Conservation (phyloP, 129 eudicot genomes). For the Escallonia rubra region DNA sequence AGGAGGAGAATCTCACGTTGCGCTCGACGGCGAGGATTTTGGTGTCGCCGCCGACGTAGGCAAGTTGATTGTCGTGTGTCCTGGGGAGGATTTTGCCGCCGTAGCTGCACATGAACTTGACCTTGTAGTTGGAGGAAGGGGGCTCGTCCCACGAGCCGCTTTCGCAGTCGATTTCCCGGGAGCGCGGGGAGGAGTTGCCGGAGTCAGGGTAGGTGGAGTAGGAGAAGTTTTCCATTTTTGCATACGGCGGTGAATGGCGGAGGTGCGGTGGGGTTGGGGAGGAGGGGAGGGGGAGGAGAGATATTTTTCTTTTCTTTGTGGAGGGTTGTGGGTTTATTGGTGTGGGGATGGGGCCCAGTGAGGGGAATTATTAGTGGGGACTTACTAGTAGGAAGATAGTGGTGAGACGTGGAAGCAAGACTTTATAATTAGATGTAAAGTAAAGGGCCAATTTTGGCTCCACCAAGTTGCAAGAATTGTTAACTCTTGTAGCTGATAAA, state of each 20-base stretch:
- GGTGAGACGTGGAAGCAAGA: conserved; percentile 23
- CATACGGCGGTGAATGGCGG: not conserved
- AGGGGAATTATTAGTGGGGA: conserved; percentile 7
- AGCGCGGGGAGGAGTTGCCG: conserved; percentile 47
- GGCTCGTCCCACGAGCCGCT: conserved; percentile 35
- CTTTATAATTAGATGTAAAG: too few species aligned
- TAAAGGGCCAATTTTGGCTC: too few species aligned
- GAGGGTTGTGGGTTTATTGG: not conserved
- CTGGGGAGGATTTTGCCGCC: conserved; percentile 61
- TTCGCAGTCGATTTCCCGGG: conserved; percentile 43
- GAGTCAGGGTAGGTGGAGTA: conserved; percentile 39
- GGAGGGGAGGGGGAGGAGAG: not conserved
- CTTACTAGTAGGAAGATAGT: conserved; percentile 9
- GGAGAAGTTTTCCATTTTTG: conserved; percentile 27
- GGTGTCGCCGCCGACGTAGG: conserved; percentile 60
- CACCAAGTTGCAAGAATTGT: too few species aligned
- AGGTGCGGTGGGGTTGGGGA: not conserved
- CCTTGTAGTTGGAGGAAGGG: conserved; percentile 30
- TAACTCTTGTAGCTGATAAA: too few species aligned
- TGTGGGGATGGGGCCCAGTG: conserved; percentile 7
- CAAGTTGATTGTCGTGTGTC: conserved; percentile 46
- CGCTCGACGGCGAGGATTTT: conserved; percentile 59
- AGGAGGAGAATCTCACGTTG: conserved; percentile 19
- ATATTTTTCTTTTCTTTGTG: not conserved
- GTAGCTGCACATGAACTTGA: conserved; percentile 57